Evolutionary conservation across 768 basidiomycete genomes (phyloP).

Genomic region (Leccinellum luteum): DNA sequence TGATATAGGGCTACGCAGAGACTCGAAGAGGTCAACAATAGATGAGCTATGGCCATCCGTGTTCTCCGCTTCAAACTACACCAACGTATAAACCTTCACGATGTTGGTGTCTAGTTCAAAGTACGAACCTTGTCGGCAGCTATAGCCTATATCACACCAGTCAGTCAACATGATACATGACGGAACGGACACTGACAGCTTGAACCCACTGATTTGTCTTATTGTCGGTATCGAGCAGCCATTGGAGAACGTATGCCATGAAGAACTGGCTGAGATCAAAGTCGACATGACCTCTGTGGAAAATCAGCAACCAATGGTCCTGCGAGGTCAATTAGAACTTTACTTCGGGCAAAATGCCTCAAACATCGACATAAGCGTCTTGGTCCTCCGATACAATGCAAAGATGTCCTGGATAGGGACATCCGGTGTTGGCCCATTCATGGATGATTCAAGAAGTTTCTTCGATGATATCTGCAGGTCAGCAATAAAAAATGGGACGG

Average conservation of each 20-base stretch:
- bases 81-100: conserved; percentile 1
- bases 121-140: conserved; percentile 70
- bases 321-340: conserved; percentile 26
- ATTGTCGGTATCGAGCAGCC: conserved; percentile 83
- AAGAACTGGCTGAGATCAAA: conserved; percentile 81
- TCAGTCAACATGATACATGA: conserved; percentile 6
- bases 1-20: conserved; percentile 83
- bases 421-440: conserved; percentile 84
- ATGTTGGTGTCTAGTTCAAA: background rate
- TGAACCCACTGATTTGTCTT: conserved; percentile 96
- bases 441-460: conserved; percentile 75
- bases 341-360: conserved; percentile 78
- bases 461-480: conserved; percentile 72
- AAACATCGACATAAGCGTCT: conserved; percentile 75
- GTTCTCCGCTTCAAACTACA: conserved; percentile 77
- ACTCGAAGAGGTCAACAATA: conserved; percentile 94
- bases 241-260: conserved; percentile 82
- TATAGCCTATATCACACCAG: conserved; percentile 56
- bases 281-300: conserved; percentile 48
- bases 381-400: conserved; percentile 76
- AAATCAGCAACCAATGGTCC: background rate
- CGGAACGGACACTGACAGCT: conserved; percentile 55
- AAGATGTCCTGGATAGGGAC: conserved; percentile 91
- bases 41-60: conserved; percentile 90
- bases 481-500: conserved; percentile 60